A percentile compares a stretch with the other conserved stretches of the same genome.
These are phyloP conservation scores for Termitomyces sp. DNA, from an alignment of 1,284 basidiomycete species.

Conservation along the genomic window DNA sequence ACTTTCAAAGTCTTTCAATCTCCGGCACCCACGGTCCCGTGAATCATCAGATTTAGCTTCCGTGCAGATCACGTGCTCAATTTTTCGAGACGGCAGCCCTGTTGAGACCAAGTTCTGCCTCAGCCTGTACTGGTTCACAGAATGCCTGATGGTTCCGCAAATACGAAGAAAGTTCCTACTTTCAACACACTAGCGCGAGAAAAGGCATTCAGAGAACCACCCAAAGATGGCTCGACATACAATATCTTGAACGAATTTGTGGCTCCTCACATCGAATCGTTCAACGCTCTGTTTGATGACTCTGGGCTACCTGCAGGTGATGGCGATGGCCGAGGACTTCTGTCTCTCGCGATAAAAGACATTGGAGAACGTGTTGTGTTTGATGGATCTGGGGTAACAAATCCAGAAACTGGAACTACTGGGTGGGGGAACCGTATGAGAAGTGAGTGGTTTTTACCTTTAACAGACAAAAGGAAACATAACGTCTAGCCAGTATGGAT, in stretches of 20 bases:
- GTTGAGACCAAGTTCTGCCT: not conserved
- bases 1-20: constrained; percentile 27
- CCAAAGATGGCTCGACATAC: constrained; percentile 64
- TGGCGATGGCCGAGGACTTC: constrained; percentile 73
- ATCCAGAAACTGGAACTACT: constrained; percentile 45
- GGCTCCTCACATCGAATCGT: constrained; percentile 91
- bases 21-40: constrained; percentile 25
- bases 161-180: constrained; percentile 39
- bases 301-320: constrained; percentile 68
- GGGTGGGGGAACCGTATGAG: constrained; percentile 79
- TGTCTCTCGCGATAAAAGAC: constrained; percentile 79
- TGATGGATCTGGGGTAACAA: constrained; percentile 64
- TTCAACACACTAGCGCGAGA: constrained; percentile 89
- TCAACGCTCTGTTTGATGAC: constrained; percentile 93
- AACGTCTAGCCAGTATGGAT: constrained; percentile 71
- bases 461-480: constrained; percentile 2
- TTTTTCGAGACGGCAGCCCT: constrained; percentile 10
- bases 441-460: constrained; percentile 48
- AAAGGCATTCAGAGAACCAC: constrained; percentile 76
- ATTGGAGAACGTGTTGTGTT: constrained; percentile 91
- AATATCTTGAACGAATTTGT: constrained; percentile 92
- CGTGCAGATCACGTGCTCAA: constrained; percentile 16
- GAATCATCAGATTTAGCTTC: constrained; percentile 10
- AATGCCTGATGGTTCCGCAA: constrained; percentile 39
- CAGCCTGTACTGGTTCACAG: constrained; percentile 5